Conservation (phyloP, 2,329 filamentous ascomycete species). For the Botrytis aclada region DNA sequence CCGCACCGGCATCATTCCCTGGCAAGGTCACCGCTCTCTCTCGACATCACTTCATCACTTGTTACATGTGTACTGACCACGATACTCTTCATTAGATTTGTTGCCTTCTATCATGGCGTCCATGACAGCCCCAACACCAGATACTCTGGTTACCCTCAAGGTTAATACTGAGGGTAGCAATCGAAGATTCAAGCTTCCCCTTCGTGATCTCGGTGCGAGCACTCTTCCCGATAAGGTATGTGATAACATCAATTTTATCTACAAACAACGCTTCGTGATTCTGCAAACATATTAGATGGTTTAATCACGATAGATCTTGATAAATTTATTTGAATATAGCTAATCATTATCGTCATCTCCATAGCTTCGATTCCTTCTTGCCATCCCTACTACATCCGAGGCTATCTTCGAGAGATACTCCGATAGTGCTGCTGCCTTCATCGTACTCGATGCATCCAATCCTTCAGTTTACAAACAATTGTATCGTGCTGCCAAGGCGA, state of each 20-base stretch:
- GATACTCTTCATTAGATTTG: not conserved
- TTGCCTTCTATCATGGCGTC: slow-evolving; percentile 34
- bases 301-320: slow-evolving; percentile 2
- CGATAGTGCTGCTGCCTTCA: slow-evolving; percentile 80
- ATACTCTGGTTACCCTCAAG: slow-evolving; percentile 82
- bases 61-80: not conserved
- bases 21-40: not conserved
- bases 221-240: slow-evolving; percentile 82
- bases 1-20: not conserved
- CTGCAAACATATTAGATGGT: not conserved
- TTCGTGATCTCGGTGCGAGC: slow-evolving; percentile 74
- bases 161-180: slow-evolving; percentile 71
- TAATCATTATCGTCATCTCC: slow-evolving; percentile 31
- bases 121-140: slow-evolving; percentile 44
- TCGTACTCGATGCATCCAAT: slow-evolving; percentile 75
- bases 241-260: slow-evolving; percentile 22
- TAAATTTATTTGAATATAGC: slow-evolving; percentile 20
- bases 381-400: slow-evolving; percentile 58
- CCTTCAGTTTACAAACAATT: slow-evolving; percentile 91
- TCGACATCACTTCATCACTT: not conserved
- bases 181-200: slow-evolving; percentile 83
- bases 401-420: slow-evolving; percentile 88
- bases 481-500: slow-evolving; percentile 93
- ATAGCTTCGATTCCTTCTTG: slow-evolving; percentile 68
- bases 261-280: slow-evolving; percentile 25